Evolutionary conservation across 768 basidiomycete species (phyloP).

Genomic region (Russula ochroleuca): DNA sequence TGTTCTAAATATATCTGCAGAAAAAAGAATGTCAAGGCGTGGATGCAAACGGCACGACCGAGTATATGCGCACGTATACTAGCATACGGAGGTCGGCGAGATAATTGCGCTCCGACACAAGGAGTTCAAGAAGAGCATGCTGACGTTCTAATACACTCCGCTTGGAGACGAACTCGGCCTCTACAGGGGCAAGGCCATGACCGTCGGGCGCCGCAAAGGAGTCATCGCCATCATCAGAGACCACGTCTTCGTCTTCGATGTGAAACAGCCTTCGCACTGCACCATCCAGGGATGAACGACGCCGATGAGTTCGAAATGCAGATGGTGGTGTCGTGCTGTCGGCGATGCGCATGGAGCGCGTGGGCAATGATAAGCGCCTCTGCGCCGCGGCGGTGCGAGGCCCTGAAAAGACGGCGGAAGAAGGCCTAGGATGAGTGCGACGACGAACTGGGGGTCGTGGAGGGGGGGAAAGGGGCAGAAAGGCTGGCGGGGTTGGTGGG

Average conservation of each 20-base stretch:
- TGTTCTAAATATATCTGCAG: conserved; percentile 46
- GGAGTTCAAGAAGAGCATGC: conserved; percentile 80
- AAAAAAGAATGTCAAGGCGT: conserved; percentile 6
- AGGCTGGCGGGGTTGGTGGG: conserved; percentile 25
- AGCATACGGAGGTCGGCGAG: conserved; percentile 72
- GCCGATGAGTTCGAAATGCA: conserved; percentile 5
- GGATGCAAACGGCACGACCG: not conserved
- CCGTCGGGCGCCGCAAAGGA: conserved; percentile 10
- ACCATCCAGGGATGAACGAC: conserved; percentile 19
- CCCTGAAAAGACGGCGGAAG: conserved; percentile 9
- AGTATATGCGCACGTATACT: conserved; percentile 53
- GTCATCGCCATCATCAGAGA: conserved; percentile 35
- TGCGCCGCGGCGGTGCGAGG: conserved; percentile 3
- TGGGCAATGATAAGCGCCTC: conserved; percentile 21
- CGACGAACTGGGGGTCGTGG: conserved; percentile 15
- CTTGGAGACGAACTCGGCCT: conserved; percentile 15
- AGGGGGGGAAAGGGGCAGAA: conserved; percentile 17
- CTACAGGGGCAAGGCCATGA: not conserved
- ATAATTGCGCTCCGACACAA: conserved; percentile 82
- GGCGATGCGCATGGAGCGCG: conserved; percentile 6
- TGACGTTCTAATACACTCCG: conserved; percentile 35
- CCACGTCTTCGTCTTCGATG: conserved; percentile 34
- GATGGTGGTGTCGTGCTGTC: conserved; percentile 8
- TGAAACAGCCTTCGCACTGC: conserved; percentile 32
- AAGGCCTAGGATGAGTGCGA: conserved; percentile 23